phyloP scores from a whole-genome alignment of 805 yeast species.

The Saccharomycopsis guyanensis region DNA sequence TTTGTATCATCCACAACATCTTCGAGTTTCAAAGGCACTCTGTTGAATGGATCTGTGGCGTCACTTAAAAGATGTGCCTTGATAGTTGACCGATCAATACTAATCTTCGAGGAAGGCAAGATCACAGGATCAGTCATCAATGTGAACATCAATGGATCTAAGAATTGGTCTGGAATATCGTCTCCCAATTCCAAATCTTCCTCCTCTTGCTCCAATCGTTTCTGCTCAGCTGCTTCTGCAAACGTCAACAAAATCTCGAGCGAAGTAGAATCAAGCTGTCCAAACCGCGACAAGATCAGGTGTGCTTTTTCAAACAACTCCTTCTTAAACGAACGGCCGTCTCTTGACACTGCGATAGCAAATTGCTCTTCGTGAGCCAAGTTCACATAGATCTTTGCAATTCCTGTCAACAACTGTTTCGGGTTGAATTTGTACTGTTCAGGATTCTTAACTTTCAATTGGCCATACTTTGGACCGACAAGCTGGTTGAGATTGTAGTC shows the following conservation, averaged over 20 bases:
- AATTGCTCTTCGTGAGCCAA: constrained; percentile 59
- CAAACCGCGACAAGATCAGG: constrained; percentile 49
- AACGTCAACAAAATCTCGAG: constrained; percentile 47
- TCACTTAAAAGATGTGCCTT: constrained; percentile 91
- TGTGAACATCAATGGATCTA: constrained; percentile 95
- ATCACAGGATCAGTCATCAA: constrained; percentile 94
- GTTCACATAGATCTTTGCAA: constrained; percentile 71
- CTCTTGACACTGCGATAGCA: constrained; percentile 75
- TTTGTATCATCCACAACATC: constrained; percentile 78
- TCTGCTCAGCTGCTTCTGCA: constrained; percentile 55
- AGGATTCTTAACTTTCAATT: constrained; percentile 77
- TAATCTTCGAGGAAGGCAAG: constrained; percentile 79
- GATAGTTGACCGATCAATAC: constrained; percentile 84
- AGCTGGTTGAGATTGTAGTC: constrained; percentile 86
- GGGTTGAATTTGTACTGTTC: constrained; percentile 81
- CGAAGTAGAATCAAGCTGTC: constrained; percentile 47
- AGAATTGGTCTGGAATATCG: constrained; percentile 91
- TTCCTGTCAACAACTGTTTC: constrained; percentile 53
- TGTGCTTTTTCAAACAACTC: constrained; percentile 65
- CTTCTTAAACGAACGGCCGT: constrained; percentile 79
- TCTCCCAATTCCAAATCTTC: constrained; percentile 78
- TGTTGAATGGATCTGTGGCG: constrained; percentile 94
- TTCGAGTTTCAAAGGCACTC: constrained; percentile 82
- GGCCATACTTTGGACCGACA: constrained; percentile 92
- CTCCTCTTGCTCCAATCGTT: constrained; percentile 57